Evolutionary conservation across 1,284 basidiomycete genomes (phyloP), one percentile per base, ranked within the genome.

Genomic region (Trichosporon asahii): DNA sequence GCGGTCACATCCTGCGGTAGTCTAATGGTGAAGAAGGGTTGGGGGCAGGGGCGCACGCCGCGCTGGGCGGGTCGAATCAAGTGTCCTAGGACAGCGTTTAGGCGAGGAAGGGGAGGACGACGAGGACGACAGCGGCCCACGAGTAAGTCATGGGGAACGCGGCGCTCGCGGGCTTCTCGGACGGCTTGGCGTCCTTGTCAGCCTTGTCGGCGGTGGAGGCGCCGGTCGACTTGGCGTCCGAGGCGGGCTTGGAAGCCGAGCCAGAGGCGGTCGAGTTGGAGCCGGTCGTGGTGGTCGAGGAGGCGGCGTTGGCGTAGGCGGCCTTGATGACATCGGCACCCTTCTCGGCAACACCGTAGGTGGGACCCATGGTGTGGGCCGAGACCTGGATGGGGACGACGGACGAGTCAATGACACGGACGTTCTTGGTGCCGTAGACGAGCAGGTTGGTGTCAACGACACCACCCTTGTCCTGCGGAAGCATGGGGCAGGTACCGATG

Each of bases 311-410:
- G 77, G 76, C 72, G 70, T 76, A 76, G 77, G 76, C 82, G 53
- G 74, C 68, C 77, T 87, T 86, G 78, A 91, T 88, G 69, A 91
- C 84, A 53, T 86, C 85, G 6, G 89, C 86, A 0, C 87, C 89
- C 78, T 88, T 88, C 81, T 91, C 90, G 4, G 89, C 90, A 60
- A 91, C 83, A 33, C 89, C 91, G 77, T 90, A 93, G 2, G 87
- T 86, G 3, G 88, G 73, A 11, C 77, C 78, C 82, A 84, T 84
- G 65, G 79, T 72, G 73, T 84, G 83, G 1, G 82, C 80, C 4
- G 81, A 80, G 35, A 84, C 72, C 37, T 84, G 79, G 11, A 85
- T 74, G 0, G 85, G 85, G 64, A 84, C 78, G 74, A 86, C 81
- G 7, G 82, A 84, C 37, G 84, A 75, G 76, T 86, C 85, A 55